Base-by-base conservation (phyloP, 768 basidiomycete genomes). In the Mycena epipterygia region DNA sequence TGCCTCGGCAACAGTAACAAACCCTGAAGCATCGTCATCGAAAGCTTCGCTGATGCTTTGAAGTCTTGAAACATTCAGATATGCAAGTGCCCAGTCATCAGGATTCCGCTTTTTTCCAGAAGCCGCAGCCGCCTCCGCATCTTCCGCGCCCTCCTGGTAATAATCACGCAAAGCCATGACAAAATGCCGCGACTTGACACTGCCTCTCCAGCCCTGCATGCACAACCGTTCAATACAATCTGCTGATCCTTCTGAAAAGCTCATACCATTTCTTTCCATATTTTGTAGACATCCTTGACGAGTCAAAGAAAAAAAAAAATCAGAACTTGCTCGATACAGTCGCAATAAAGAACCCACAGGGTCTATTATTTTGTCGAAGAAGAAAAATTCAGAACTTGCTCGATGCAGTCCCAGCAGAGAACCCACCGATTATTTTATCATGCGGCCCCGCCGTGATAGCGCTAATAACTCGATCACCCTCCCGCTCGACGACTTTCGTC, bases 251-350 rank as follows among this genome's bases (percentile, higher is more conserved):
- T 23, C 0, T 29, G 14, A 32, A 16, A n/a, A 57, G n/a, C 16
- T 16, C 57, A 21, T 56, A 82, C 83, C 83, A 83, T 83, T 32
- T 81, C 81, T 71, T 80, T 81, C 83, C 83, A 84, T 21, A 84
- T 76, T 19, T 75, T 73, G 41, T 78, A 78, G 7, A 84, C 71
- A 42, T 84, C 82, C 82, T 83, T 53, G 11, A 32, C 19, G 13
- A 14, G 1, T 52, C 16, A 9, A 17, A 44, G 17, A 35, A 19
- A 17, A 30, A 33, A 35, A 19, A 17, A 30, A 33, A 11, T 35
- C 21, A 35, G 27, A 49, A 25, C 33, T 23, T 14, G 17, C 29
- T 13, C 13, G 2, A 6, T 17, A 23, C 23, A 42, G 35, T 37
- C 7, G 4, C 12, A 30, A 39, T 6, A 21, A 32, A 32, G 1